Percentiles rank a stretch among this genome's conserved stretches.
Evolutionary conservation across 176 grass and related monocot species (phyloP).

Genomic region (sorghum (Sorghum bicolor)): DNA sequence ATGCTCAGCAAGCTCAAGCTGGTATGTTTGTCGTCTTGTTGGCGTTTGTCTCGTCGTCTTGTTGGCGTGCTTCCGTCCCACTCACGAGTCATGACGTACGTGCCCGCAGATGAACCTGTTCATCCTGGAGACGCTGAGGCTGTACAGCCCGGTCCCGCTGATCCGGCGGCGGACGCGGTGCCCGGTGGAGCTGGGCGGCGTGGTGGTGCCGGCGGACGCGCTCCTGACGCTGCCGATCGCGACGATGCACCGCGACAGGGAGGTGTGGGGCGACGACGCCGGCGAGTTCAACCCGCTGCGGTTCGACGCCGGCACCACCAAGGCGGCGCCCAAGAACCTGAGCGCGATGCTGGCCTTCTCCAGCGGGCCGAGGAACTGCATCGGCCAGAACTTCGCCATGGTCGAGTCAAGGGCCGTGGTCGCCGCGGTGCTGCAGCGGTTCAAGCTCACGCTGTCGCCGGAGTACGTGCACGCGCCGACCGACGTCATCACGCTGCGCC

Average conservation of each 20-base stretch:
- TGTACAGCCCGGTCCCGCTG: conserved; percentile 18
- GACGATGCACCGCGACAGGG: conserved; percentile 35
- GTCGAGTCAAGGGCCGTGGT: conserved; percentile 30
- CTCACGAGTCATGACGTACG: too few relatives aligned
- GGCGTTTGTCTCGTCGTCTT: too few relatives aligned
- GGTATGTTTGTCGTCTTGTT: neutral
- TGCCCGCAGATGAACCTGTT: conserved; percentile 43
- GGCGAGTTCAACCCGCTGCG: conserved; percentile 49
- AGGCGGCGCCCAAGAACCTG: conserved; percentile 16
- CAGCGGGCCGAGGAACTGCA: conserved; percentile 46
- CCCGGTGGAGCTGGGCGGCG: conserved; percentile 11
- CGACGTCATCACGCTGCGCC: conserved; percentile 34
- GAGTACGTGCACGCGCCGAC: conserved; percentile 53
- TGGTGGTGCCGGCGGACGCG: conserved; percentile 19
- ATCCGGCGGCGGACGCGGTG: conserved; percentile 13
- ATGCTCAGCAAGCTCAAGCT: conserved; percentile 43
- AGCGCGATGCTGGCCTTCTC: conserved; percentile 51
- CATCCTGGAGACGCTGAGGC: conserved; percentile 38
- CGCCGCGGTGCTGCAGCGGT: conserved; percentile 52
- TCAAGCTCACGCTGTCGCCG: conserved; percentile 45
- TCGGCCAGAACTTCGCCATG: conserved; percentile 70
- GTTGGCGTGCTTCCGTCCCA: too few relatives aligned
- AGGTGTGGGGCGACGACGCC: conserved; percentile 60
- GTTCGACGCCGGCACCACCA: conserved; percentile 35
- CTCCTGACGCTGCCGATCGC: conserved; percentile 31